Evolutionary conservation across 257 asterid genomes (phyloP), one percentile per base, ranked within the genome.

Genomic region (Ajuga chamaepitys): DNA sequence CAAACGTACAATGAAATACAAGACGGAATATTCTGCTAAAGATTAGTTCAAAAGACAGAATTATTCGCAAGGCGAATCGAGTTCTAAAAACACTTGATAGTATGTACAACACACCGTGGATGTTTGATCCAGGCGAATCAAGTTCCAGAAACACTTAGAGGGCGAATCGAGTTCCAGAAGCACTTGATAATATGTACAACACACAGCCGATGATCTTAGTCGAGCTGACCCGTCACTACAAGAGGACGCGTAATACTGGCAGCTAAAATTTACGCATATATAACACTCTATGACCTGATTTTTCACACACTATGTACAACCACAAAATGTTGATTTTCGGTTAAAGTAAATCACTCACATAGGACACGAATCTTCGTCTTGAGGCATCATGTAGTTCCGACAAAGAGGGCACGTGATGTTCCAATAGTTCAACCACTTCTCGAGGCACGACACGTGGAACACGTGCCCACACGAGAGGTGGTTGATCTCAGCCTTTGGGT

Each of bases 341-440:
- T 4, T 41, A 4, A 48, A 65, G 14, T 35, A 1, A 30, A 30
- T 30, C 37, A 55, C 75, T 89, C 87, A 92, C 98, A 89, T 89
- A 21, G 95, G 97, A 70, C 95, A 85, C 16, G 79, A 54, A 58
- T 85, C 85, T 46, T 86, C 95, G 20, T 85, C 93, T 71, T 77
- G 91, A 73, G 95, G 82, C 70, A 87, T 73, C 86, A 92, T 75
- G 76, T 72, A 58, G 68, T 82, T 81, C 77, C 98, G 81, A 64
- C 98, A 92, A 44, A 92, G 96, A 7, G 98, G 98, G 74, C 98
- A 92, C 0, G 96, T 92, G 52, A 82, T 77, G 74, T 83, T 79
- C 97, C 96, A 92, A 55, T 72, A 78, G 74, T 81, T 86, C 71
- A 92, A 58, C 98, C 98, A 92, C 56, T 78, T 87, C 83, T 87